A percentile compares a stretch with the other conserved stretches of the same genome.
Conservation (phyloP, 1,139 yeast species). For the Scheffersomyces illinoinensis region DNA sequence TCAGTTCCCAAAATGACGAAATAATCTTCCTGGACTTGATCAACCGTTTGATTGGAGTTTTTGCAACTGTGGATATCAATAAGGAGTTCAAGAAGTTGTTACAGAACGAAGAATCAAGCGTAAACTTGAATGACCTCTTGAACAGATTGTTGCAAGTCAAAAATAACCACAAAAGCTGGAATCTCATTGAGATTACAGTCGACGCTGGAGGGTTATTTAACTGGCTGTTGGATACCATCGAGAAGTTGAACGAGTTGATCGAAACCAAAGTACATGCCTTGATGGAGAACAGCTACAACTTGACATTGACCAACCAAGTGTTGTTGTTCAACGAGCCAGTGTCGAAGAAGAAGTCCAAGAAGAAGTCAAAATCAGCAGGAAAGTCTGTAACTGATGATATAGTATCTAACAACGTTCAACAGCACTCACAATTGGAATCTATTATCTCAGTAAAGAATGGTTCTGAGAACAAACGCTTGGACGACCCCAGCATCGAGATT, state of each 20-base stretch:
- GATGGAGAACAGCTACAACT: constrained; percentile 51
- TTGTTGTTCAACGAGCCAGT: constrained; percentile 26
- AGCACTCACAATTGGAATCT: constrained; percentile 36
- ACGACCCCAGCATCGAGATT: constrained; percentile 30
- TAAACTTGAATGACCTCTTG: constrained; percentile 44
- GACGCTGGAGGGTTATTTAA: constrained; percentile 75
- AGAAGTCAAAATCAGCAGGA: constrained; percentile 11
- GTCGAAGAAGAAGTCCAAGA: constrained; percentile 19
- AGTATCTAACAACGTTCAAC: constrained; percentile 18
- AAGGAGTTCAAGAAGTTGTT: constrained; percentile 24
- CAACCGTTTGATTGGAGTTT: constrained; percentile 65
- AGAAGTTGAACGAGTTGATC: constrained; percentile 44
- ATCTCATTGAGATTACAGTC: constrained; percentile 58
- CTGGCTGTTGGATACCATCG: constrained; percentile 53
- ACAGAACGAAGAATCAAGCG: constrained; percentile 18
- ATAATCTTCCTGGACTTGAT: constrained; percentile 68
- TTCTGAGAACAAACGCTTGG: constrained; percentile 27
- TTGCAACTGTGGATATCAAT: constrained; percentile 50
- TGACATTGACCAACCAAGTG: constrained; percentile 58
- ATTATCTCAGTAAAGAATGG: constrained; percentile 38
- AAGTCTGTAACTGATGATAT: constrained; percentile 15
- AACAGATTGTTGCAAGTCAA: constrained; percentile 28
- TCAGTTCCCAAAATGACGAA: constrained; percentile 27
- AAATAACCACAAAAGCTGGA: constrained; percentile 50
- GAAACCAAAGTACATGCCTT: constrained; percentile 51